phyloP scores from a whole-genome alignment of 192 early-diverging fungal genomes.

The Fimicolochytrium jonesii region DNA sequence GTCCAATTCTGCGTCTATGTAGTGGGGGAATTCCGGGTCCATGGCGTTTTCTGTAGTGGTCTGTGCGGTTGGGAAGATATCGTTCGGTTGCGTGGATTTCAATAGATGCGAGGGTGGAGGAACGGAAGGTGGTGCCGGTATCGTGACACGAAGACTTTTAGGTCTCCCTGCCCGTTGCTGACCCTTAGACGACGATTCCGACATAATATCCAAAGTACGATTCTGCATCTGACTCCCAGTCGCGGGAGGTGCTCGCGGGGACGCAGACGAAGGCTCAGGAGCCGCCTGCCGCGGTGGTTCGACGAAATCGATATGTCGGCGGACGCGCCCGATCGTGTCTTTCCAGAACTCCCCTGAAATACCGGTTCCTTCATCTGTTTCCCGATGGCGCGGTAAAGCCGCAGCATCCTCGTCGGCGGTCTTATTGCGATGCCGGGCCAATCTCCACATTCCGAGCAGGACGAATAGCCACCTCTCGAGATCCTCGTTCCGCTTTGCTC shows the following conservation, averaged over 20 bases:
- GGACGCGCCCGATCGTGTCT: conserved; percentile 6
- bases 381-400: background rate
- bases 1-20: background rate
- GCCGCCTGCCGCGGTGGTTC: background rate
- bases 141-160: too few relatives aligned
- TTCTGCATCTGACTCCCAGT: too few relatives aligned
- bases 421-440: background rate
- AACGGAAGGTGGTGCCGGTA: too few relatives aligned
- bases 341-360: background rate
- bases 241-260: too few relatives aligned
- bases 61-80: too few relatives aligned
- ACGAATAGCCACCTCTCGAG: conserved; percentile 21
- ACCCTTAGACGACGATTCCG: too few relatives aligned
- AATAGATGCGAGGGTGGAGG: too few relatives aligned
- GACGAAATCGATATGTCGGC: conserved; percentile 5
- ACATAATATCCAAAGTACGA: too few relatives aligned
- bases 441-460: conserved; percentile 2
- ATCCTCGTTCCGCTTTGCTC: conserved; percentile 13
- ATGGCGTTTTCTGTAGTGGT: too few relatives aligned
- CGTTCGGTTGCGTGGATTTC: too few relatives aligned
- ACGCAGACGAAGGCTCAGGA: too few relatives aligned
- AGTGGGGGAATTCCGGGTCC: background rate
- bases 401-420: background rate
- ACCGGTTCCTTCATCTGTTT: background rate
- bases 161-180: too few relatives aligned